phyloP scores from a whole-genome alignment of 1,284 basidiomycete species.

The Singerocomus inundabilis region DNA sequence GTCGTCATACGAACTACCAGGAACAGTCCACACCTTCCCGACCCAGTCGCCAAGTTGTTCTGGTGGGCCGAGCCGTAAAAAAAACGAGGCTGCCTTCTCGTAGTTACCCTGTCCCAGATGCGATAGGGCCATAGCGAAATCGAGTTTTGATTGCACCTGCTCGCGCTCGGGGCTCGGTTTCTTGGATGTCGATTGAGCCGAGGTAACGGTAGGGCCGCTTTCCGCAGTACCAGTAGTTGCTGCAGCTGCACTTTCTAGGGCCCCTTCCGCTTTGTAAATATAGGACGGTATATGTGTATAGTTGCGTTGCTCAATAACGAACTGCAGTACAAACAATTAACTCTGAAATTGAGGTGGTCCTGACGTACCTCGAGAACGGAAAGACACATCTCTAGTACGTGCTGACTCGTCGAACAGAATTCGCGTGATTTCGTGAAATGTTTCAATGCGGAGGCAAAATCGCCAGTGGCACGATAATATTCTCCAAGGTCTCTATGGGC shows the following conservation, averaged over 20 bases:
- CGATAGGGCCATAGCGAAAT: constrained; percentile 73
- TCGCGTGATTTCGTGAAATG: constrained; percentile 84
- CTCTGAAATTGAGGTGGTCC: background rate
- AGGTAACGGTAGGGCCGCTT: constrained; percentile 15
- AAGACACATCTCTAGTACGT: constrained; percentile 84
- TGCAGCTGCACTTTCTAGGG: constrained; percentile 62
- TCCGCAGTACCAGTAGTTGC: constrained; percentile 22
- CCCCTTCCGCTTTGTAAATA: constrained; percentile 88
- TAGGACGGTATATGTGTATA: constrained; percentile 83
- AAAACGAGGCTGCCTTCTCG: constrained; percentile 70
- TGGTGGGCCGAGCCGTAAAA: constrained; percentile 66
- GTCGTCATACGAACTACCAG: background rate
- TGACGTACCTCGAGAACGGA: constrained; percentile 67
- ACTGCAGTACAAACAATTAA: constrained; percentile 39
- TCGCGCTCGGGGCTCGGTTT: constrained; percentile 52
- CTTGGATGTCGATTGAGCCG: constrained; percentile 41
- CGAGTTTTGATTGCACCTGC: constrained; percentile 72
- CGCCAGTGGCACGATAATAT: constrained; percentile 69
- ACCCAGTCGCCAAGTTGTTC: constrained; percentile 71
- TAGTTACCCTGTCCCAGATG: constrained; percentile 69
- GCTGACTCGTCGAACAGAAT: constrained; percentile 80
- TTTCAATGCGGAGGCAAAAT: constrained; percentile 66
- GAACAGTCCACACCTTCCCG: constrained; percentile 48
- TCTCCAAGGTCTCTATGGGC: constrained; percentile 82
- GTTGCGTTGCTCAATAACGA: constrained; percentile 80